Conservation (phyloP, 2,329 filamentous ascomycete species). For the Davidsoniella virescens region DNA sequence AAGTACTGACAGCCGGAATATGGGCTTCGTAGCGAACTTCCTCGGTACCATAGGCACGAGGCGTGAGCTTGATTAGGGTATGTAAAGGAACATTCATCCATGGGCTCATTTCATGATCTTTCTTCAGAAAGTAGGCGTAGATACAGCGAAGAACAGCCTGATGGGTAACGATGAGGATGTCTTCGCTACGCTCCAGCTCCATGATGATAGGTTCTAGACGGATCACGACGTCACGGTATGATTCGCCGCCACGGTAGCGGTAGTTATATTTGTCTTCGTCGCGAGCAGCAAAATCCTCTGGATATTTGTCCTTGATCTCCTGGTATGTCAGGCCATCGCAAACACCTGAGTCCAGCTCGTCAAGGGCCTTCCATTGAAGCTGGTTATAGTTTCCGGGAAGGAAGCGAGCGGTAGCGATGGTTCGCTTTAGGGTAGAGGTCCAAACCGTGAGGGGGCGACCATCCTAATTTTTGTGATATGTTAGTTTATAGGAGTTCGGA, state of each 20-base stretch:
- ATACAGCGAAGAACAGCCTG: constrained; percentile 94
- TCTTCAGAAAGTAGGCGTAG: constrained; percentile 98
- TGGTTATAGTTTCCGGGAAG: constrained; percentile 75
- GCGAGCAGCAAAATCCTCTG: constrained; percentile 85
- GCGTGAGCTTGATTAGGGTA: constrained; percentile 90
- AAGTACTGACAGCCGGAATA: constrained; percentile 91
- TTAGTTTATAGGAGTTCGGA: constrained; percentile 4
- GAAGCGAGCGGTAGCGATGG: constrained; percentile 78
- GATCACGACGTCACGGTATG: constrained; percentile 90
- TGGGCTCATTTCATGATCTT: constrained; percentile 76
- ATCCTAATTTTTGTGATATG: constrained; percentile 25
- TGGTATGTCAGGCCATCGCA: constrained; percentile 95
- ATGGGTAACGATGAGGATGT: constrained; percentile 95
- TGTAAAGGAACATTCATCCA: constrained; percentile 99
- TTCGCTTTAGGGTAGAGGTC: constrained; percentile 55
- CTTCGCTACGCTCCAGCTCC: constrained; percentile 90
- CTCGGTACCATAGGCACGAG: constrained; percentile 82
- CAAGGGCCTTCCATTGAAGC: constrained; percentile 94
- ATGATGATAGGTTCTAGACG: constrained; percentile 98
- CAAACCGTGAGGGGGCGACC: constrained; percentile 45
- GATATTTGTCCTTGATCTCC: constrained; percentile 79
- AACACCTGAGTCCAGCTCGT: constrained; percentile 90
- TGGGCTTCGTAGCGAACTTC: constrained; percentile 78
- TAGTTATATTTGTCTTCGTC: constrained; percentile 99
- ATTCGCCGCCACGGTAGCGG: constrained; percentile 90